A percentile compares a stretch with the other conserved stretches of the same genome.
Evolutionary conservation across 1,139 yeast species (phyloP).

Genomic region (Williopsis jadinii): DNA sequence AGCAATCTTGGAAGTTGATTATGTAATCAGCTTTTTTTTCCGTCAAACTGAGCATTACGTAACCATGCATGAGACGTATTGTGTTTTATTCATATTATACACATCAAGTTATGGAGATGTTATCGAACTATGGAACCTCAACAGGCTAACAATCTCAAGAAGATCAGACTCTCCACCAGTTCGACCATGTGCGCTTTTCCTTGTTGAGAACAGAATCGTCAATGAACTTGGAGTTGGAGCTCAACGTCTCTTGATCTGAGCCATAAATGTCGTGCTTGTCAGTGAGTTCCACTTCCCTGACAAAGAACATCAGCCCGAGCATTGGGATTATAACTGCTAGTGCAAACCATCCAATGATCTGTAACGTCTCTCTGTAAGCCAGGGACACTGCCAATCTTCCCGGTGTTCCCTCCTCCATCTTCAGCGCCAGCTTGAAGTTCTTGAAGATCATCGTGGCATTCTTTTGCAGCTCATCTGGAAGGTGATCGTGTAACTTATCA

Average conservation of each 20-base stretch:
- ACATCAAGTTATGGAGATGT: too few species aligned
- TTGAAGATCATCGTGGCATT: slow-evolving; percentile 20
- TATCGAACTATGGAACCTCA: too few species aligned
- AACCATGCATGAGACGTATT: too few species aligned
- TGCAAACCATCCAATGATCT: slow-evolving; percentile 22
- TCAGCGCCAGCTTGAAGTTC: slow-evolving; percentile 16
- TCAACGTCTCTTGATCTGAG: slow-evolving; percentile 5
- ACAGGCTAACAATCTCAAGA: too few species aligned
- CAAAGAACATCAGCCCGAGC: slow-evolving; percentile 21
- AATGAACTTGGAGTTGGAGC: not conserved
- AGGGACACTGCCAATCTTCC: slow-evolving; percentile 22
- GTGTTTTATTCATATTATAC: too few species aligned
- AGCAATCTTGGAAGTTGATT: too few species aligned
- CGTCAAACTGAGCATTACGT: too few species aligned
- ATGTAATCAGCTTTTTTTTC: too few species aligned
- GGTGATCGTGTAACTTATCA: slow-evolving; percentile 24
- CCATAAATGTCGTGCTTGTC: slow-evolving; percentile 14
- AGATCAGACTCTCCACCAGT: slow-evolving; percentile 11
- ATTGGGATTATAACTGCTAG: slow-evolving; percentile 21
- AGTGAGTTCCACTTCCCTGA: slow-evolving; percentile 18
- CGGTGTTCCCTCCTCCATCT: slow-evolving; percentile 19
- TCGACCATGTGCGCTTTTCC: slow-evolving; percentile 17
- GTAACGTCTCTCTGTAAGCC: slow-evolving; percentile 23
- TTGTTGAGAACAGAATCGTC: not conserved
- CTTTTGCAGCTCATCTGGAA: slow-evolving; percentile 15